Evolutionary conservation across 768 basidiomycete genomes (phyloP).

Genomic region (Rubroboletus pulcherrimus): DNA sequence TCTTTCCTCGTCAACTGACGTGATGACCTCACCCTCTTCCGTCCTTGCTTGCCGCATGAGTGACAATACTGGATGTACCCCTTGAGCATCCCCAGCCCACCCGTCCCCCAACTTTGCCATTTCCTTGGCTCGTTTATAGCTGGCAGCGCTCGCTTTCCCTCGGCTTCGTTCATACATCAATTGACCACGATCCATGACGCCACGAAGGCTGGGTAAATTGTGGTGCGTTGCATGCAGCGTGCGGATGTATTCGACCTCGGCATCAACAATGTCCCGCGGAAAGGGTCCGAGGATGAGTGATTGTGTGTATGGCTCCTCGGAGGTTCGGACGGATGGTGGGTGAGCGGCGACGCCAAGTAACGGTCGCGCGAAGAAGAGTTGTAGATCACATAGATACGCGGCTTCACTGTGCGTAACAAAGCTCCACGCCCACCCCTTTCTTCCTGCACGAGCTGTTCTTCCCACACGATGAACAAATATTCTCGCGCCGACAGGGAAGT

Average conservation of each 20-base stretch:
- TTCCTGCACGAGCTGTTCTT: slow-evolving; percentile 91
- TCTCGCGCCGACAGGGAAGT: slow-evolving; percentile 91
- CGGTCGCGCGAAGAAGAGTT: slow-evolving; percentile 85
- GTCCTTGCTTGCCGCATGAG: slow-evolving; percentile 41
- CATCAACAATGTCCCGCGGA: slow-evolving; percentile 73
- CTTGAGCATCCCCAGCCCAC: slow-evolving; percentile 61
- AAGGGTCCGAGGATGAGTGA: slow-evolving; percentile 79
- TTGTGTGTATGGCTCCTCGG: slow-evolving; percentile 65
- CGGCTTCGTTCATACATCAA: slow-evolving; percentile 92
- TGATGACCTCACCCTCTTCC: slow-evolving; percentile 19
- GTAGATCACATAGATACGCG: slow-evolving; percentile 88
- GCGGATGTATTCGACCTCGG: slow-evolving; percentile 77
- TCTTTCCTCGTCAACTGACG: slow-evolving; percentile 34
- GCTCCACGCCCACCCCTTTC: slow-evolving; percentile 96
- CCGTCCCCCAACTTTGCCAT: slow-evolving; percentile 65
- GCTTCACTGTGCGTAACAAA: slow-evolving; percentile 84
- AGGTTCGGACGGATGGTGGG: slow-evolving; percentile 34
- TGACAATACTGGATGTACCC: slow-evolving; percentile 64
- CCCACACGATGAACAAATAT: slow-evolving; percentile 97
- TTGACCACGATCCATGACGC: slow-evolving; percentile 87
- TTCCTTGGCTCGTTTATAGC: slow-evolving; percentile 86
- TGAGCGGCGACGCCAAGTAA: slow-evolving; percentile 44
- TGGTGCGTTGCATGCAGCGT: slow-evolving; percentile 62
- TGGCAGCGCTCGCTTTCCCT: slow-evolving; percentile 81
- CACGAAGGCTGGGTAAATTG: slow-evolving; percentile 60